phyloP scores from a whole-genome alignment of 1,284 basidiomycete genomes.

The Bondarzewia mesenterica region DNA sequence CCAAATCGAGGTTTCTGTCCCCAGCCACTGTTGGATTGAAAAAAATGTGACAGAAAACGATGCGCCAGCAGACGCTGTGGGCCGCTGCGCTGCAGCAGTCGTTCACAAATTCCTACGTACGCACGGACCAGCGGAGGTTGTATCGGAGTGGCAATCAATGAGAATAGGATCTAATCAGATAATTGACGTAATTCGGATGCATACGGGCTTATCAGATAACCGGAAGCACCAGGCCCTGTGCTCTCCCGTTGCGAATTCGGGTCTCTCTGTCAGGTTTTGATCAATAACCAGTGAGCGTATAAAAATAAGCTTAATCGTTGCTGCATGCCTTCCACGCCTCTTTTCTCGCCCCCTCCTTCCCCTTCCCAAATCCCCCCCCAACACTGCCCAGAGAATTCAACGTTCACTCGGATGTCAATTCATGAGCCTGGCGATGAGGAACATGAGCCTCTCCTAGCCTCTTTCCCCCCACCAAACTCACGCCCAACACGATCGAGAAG shows the following conservation, averaged over 20 bases:
- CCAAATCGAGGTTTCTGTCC: too few relatives aligned
- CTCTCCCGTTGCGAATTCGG: not conserved
- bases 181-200: not conserved
- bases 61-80: too few relatives aligned
- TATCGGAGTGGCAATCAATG: too few relatives aligned
- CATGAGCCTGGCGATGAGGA: constrained; percentile 5
- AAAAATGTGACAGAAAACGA: too few relatives aligned
- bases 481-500: not conserved
- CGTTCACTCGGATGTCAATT: constrained; percentile 1
- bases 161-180: not conserved
- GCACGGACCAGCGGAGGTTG: not conserved
- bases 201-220: constrained; percentile 3
- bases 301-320: not conserved
- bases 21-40: too few relatives aligned
- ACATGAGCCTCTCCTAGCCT: constrained; percentile 9
- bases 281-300: not conserved
- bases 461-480: not conserved
- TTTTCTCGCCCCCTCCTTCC: not conserved
- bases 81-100: not conserved
- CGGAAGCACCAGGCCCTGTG: not conserved
- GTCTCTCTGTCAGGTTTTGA: not conserved
- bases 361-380: not conserved
- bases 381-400: too few relatives aligned
- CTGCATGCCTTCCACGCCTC: not conserved
- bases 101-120: too few relatives aligned